Evolutionary conservation across 2,329 filamentous ascomycete species (phyloP), one percentile per base, ranked within the genome.

Genomic region (Aspergillus sp.): DNA sequence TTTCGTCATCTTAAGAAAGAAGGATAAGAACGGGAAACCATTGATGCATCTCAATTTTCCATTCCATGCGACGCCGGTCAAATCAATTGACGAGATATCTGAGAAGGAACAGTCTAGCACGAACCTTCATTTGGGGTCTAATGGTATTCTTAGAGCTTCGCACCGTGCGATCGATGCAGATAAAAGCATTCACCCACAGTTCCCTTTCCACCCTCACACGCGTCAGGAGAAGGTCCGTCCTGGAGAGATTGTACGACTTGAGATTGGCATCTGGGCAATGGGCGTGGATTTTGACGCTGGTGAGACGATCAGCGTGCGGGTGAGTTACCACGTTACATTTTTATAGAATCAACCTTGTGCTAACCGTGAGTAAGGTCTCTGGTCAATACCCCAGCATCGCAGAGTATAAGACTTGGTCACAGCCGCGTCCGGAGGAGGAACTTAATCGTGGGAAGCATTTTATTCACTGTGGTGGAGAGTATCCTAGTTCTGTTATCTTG

Each of bases 251-350:
- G 79, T 81, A 4, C 76, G 75, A 64, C 67, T 82, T 4, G 79
- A 82, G 49, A 82, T 83, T 59, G 79, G 79, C 0, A 79, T 83
- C 12, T 83, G 79, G 80, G 74, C 76, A 0, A 77, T 79, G 71
- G 80, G 80, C 0, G 73, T 81, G 0, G 76, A 81, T 28, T 83
- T 78, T 65, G 78, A 81, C 3, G 75, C 70, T 5, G 80, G 78
- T 0, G 78, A 81, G 61, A 61, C 65, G 2, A 60, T 70, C 30
- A 65, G 64, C 28, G 45, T 76, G 17, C 59, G 59, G 55, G 67
- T 70, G 56, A 36, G 32, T 36, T 36, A 36, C 32, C 5, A n/a
- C n/a, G n/a, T n/a, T n/a, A n/a, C n/a, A n/a, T n/a, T n/a, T n/a
- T n/a, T n/a, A n/a, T n/a, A n/a, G n/a, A n/a, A n/a, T n/a, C n/a